phyloP scores from a whole-genome alignment of 2,329 filamentous ascomycete species.

The Calonectria naviculata region DNA sequence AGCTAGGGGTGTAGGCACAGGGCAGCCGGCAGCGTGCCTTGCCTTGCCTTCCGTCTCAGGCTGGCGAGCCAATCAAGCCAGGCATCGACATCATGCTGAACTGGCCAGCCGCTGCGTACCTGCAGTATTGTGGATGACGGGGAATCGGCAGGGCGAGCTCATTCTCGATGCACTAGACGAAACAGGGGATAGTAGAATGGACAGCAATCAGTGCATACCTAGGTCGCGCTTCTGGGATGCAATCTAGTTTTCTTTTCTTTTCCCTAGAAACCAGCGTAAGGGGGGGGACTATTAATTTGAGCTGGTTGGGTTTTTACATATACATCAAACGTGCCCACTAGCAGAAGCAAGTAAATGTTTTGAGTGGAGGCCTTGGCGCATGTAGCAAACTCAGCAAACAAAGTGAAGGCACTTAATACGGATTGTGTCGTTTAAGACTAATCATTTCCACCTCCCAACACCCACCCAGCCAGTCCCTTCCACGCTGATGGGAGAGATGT shows the following conservation, averaged over 20 bases:
- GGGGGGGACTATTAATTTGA: background rate
- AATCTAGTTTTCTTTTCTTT: too few relatives aligned
- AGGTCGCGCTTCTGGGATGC: too few relatives aligned
- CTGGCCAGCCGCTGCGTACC: constrained; percentile 34
- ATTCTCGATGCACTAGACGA: constrained; percentile 4
- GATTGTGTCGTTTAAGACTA: too few relatives aligned
- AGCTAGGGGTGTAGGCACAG: background rate
- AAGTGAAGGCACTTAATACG: too few relatives aligned
- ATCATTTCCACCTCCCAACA: too few relatives aligned
- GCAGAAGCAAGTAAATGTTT: background rate
- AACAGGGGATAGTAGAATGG: constrained; percentile 3
- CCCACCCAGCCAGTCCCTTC: too few relatives aligned
- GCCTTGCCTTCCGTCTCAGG: background rate
- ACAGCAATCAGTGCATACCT: background rate
- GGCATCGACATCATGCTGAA: constrained; percentile 9
- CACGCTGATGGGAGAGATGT: too few relatives aligned
- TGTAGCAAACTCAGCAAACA: background rate
- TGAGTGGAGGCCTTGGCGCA: background rate
- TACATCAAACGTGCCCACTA: background rate
- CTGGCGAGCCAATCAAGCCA: constrained; percentile 30
- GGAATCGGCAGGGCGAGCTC: constrained; percentile 1
- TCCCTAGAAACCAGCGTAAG: background rate
- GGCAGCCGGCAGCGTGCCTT: constrained; percentile 11
- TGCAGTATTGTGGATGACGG: constrained; percentile 27
- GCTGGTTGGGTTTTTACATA: background rate